Evolutionary conservation across 129 eudicot genomes (phyloP), one percentile per base, ranked within the genome.

Genomic region (Flaveria robusta): DNA sequence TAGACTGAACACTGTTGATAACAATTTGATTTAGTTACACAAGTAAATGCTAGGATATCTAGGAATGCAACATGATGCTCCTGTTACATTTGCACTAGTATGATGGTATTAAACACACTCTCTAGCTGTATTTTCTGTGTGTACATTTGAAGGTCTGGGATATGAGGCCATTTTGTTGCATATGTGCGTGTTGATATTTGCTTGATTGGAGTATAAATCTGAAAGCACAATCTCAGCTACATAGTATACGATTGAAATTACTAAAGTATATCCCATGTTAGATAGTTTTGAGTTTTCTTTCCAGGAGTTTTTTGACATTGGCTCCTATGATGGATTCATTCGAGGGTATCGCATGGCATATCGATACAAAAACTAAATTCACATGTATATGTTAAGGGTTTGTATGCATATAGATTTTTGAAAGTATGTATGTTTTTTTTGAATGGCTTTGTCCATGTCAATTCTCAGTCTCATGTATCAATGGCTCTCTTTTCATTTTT

Each of bases 401-500:
- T 31, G 42, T 46, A 18, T 47, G 50, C 13, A 46, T 46, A 18
- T 8, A 50, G 7, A 3, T 45, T 49, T 62, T 45, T 27, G 49
- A 60, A 46, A 47, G 71, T 45, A 15, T 27, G 42, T 65, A 7
- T 49, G 10, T 9, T 12, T 50, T 50, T 71, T 9, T 10, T 58
- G 68, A 34, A 58, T 14, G 77, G 42, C 56, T 22, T 73, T 0
- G 1, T 56, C 2, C 26, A 42, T 74, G 22, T 72, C 24, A 2
- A 39, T 54, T 37, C 9, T 24, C 27, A 39, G 77, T 52, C 41
- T 66, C 65, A 39, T 68, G 64, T 55, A 51, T 16, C 66, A 41
- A 58, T 51, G 8, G 22, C 23, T 68, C 46, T 62, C 24, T 65
- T 86, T 56, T 75, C 59, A 26, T 72, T 49, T 72, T 41, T 56